phyloP scores from a whole-genome alignment of 225 moss, liverwort and hornwort species.

The Sphagnum tenellum region DNA sequence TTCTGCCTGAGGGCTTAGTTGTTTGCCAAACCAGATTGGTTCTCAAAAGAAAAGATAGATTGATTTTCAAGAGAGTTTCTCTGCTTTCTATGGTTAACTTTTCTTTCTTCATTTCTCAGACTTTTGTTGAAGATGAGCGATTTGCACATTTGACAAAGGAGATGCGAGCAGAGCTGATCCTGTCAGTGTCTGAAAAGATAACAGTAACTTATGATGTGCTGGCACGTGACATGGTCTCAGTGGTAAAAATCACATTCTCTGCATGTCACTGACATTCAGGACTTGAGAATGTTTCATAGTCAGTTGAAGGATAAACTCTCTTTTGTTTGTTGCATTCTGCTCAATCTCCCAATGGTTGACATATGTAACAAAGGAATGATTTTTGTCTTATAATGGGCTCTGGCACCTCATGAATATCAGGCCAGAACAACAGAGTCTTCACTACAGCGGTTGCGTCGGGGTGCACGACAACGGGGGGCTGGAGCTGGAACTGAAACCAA shows the following conservation, averaged over 20 bases:
- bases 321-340: not conserved
- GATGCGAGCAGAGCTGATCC: constrained; percentile 45
- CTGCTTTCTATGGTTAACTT: not conserved
- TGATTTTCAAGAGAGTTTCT: not conserved
- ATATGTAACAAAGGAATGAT: too few relatives aligned
- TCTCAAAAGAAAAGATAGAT: too few relatives aligned
- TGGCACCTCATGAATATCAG: constrained; percentile 17
- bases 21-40: too few relatives aligned
- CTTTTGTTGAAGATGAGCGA: constrained; percentile 69
- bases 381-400: not conserved
- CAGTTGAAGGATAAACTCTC: not conserved
- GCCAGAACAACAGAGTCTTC: constrained; percentile 75
- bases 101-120: constrained; percentile 16
- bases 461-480: constrained; percentile 66
- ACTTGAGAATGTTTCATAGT: not conserved
- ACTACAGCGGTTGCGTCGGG: constrained; percentile 57
- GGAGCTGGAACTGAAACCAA: constrained; percentile 58
- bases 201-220: constrained; percentile 65
- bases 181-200: constrained; percentile 66
- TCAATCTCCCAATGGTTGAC: too few relatives aligned
- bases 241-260: constrained; percentile 19
- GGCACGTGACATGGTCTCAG: constrained; percentile 71
- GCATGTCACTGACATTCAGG: not conserved
- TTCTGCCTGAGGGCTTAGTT: not conserved
- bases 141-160: constrained; percentile 37